A percentile compares a stretch with the other conserved stretches of the same genome.
These are phyloP conservation scores for Debaryomycetaceae sp. DNA, from an alignment of 1,139 yeast species.

Conservation along the genomic window DNA sequence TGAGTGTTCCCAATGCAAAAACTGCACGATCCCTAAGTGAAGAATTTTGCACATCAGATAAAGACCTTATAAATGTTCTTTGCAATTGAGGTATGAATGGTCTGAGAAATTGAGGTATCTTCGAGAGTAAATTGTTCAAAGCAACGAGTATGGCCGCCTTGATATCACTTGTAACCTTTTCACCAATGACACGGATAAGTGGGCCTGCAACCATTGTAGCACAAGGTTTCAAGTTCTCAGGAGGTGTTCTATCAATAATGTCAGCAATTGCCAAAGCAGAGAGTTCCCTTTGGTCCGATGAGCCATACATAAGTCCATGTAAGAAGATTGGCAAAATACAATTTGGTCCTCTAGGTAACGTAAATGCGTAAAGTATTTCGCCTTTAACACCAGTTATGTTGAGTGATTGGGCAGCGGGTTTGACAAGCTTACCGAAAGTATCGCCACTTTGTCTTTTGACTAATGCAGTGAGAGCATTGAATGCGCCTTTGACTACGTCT, in stretches of 20 bases:
- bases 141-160: conserved; percentile 90
- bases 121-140: conserved; percentile 68
- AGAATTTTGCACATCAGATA: conserved; percentile 74
- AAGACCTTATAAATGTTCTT: conserved; percentile 90
- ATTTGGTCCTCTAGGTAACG: conserved; percentile 81
- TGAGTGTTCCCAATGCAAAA: conserved; percentile 79
- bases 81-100: conserved; percentile 98
- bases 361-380: conserved; percentile 71
- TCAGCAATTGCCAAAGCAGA: conserved; percentile 91
- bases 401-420: conserved; percentile 74
- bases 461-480: conserved; percentile 62
- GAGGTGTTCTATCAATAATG: conserved; percentile 81
- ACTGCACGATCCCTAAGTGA: conserved; percentile 83
- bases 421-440: conserved; percentile 69
- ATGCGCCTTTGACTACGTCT: conserved; percentile 65
- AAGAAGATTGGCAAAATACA: conserved; percentile 87
- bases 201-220: conserved; percentile 97
- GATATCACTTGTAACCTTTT: conserved; percentile 83
- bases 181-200: conserved; percentile 95
- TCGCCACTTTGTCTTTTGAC: conserved; percentile 73
- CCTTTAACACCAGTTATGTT: conserved; percentile 61
- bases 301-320: conserved; percentile 95
- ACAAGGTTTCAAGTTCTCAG: conserved; percentile 74
- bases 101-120: conserved; percentile 86
- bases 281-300: conserved; percentile 74